These are phyloP conservation scores for Lepiota venenata DNA, from an alignment of 768 basidiomycete genomes.

Conservation along the genomic window DNA sequence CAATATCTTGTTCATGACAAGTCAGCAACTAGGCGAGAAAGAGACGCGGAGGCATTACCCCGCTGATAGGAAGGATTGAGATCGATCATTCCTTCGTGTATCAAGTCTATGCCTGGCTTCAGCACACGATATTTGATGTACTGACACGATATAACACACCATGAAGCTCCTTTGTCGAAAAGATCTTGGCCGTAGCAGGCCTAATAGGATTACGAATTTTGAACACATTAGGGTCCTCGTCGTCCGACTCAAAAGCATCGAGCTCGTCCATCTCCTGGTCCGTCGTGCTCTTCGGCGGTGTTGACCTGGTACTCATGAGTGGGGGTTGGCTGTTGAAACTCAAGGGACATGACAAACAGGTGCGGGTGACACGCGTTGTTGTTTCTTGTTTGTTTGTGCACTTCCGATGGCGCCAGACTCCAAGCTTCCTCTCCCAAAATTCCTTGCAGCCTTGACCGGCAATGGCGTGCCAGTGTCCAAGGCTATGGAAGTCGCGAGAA, in stretches of 20 bases:
- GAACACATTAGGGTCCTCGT: slow-evolving; percentile 38
- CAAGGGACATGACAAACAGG: neutral
- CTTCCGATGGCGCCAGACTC: slow-evolving; percentile 17
- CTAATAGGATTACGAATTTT: slow-evolving; percentile 38
- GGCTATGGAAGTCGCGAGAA: slow-evolving; percentile 68
- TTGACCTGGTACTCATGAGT: neutral
- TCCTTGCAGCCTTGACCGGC: slow-evolving; percentile 61
- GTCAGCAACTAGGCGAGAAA: neutral
- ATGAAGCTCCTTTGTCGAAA: slow-evolving; percentile 45
- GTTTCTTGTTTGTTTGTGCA: neutral
- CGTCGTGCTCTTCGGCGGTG: slow-evolving; percentile 5
- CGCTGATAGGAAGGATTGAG: slow-evolving; percentile 44
- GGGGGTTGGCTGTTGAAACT: neutral
- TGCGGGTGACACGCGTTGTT: neutral
- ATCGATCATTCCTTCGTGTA: slow-evolving; percentile 70
- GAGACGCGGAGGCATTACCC: slow-evolving; percentile 4
- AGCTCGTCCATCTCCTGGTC: slow-evolving; percentile 43
- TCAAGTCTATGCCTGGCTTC: slow-evolving; percentile 38
- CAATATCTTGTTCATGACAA: slow-evolving; percentile 51
- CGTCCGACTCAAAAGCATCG: slow-evolving; percentile 39
- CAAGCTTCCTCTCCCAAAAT: slow-evolving; percentile 61
- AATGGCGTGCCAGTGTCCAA: slow-evolving; percentile 55
- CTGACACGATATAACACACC: slow-evolving; percentile 27
- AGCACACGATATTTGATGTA: neutral
- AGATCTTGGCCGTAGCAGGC: slow-evolving; percentile 35